These are phyloP conservation scores for Ophiosphaerella narmari DNA, from an alignment of 2,329 filamentous ascomycete species.

Conservation along the genomic window DNA sequence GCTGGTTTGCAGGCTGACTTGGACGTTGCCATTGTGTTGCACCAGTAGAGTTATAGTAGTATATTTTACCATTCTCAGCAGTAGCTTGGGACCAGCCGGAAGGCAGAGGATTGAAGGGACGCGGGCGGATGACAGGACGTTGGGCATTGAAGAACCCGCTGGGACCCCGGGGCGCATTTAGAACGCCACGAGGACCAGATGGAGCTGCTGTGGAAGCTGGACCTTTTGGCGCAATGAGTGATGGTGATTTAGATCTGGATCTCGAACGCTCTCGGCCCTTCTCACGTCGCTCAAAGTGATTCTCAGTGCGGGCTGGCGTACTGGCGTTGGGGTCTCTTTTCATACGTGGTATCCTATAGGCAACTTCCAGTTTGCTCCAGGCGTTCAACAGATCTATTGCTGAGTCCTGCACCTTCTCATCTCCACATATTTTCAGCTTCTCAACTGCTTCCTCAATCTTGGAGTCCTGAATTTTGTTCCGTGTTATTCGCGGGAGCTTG, in stretches of 20 bases:
- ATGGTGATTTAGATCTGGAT: slow-evolving; percentile 55
- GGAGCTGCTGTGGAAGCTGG: slow-evolving; percentile 45
- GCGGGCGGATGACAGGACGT: slow-evolving; percentile 54
- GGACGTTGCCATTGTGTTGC: slow-evolving; percentile 83
- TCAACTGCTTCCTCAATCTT: slow-evolving; percentile 87
- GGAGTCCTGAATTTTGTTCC: slow-evolving; percentile 96
- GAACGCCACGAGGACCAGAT: slow-evolving; percentile 52
- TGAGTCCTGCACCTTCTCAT: slow-evolving; percentile 75
- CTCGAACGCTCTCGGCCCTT: slow-evolving; percentile 53
- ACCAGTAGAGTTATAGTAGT: slow-evolving; percentile 80
- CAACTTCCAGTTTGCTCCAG: slow-evolving; percentile 89
- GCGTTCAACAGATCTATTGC: slow-evolving; percentile 74
- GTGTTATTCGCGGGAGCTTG: slow-evolving; percentile 84
- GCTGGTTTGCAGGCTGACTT: slow-evolving; percentile 63
- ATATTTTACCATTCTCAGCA: slow-evolving; percentile 68
- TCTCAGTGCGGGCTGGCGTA: slow-evolving; percentile 44
- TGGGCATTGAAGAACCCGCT: slow-evolving; percentile 55
- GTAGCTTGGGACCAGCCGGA: slow-evolving; percentile 83
- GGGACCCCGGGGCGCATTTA: slow-evolving; percentile 62
- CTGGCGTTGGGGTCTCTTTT: slow-evolving; percentile 73
- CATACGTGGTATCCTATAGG: slow-evolving; percentile 89
- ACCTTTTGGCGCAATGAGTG: slow-evolving; percentile 45
- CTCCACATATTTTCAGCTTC: slow-evolving; percentile 67
- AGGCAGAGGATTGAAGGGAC: slow-evolving; percentile 67
- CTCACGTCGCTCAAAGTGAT: slow-evolving; percentile 66